These are phyloP conservation scores for Irpex rosettiformis DNA, from an alignment of 1,284 basidiomycete species.

Conservation along the genomic window DNA sequence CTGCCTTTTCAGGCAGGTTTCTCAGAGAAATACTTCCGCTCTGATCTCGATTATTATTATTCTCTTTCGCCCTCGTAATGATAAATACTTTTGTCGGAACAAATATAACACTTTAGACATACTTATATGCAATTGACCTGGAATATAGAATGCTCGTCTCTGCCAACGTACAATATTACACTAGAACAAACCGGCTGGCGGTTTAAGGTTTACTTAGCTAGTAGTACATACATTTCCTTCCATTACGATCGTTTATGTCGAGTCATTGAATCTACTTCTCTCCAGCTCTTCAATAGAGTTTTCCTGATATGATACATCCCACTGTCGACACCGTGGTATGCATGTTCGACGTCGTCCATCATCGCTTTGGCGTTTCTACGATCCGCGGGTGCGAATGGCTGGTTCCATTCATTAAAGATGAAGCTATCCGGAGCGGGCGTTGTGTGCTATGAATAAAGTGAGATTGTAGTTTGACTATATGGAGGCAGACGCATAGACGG, in stretches of 20 bases:
- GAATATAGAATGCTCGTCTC: no score
- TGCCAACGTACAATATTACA: no score
- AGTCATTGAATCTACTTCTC: constrained; percentile 40
- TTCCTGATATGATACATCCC: constrained; percentile 48
- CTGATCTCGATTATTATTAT: no score
- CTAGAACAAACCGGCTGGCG: no score
- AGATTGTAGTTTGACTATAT: background rate
- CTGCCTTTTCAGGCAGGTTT: no score
- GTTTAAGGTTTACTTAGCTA: no score
- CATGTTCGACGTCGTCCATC: constrained; percentile 31
- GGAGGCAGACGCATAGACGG: background rate
- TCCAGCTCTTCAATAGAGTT: constrained; percentile 55
- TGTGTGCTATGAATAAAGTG: constrained; percentile 39
- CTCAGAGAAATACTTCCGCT: no score
- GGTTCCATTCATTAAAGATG: constrained; percentile 54
- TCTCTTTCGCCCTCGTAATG: no score
- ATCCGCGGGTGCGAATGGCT: constrained; percentile 66
- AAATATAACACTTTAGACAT: no score
- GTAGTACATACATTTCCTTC: background rate
- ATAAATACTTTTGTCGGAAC: no score
- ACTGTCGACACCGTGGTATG: constrained; percentile 33
- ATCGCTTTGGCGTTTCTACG: constrained; percentile 54
- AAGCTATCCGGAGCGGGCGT: constrained; percentile 46
- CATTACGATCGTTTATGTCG: background rate
- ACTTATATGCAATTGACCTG: no score